phyloP scores from a whole-genome alignment of 2,329 filamentous ascomycete species.

The Davidsoniella neocaledoniae region DNA sequence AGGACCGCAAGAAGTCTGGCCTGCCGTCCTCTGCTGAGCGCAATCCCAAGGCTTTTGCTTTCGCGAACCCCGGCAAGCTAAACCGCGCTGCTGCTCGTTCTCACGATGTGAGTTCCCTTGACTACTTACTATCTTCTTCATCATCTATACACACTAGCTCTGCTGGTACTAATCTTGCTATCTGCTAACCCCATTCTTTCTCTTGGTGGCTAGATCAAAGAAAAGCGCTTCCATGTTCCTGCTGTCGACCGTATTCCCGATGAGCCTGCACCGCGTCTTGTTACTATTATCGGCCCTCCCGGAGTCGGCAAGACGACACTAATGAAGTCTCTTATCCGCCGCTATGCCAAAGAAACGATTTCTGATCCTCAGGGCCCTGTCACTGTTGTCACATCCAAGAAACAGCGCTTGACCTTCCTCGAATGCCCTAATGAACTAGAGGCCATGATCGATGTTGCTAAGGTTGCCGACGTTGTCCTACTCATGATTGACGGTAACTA shows the following conservation, averaged over 20 bases:
- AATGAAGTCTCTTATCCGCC: slow-evolving; percentile 80
- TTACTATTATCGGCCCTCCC: slow-evolving; percentile 85
- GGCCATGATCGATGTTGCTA: slow-evolving; percentile 91
- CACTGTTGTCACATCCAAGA: slow-evolving; percentile 92
- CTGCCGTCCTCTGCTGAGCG: slow-evolving; percentile 37
- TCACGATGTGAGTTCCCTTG: slow-evolving; percentile 41
- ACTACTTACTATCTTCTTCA: background rate
- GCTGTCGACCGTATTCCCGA: slow-evolving; percentile 91
- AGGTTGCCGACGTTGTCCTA: slow-evolving; percentile 91
- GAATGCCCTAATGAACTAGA: slow-evolving; percentile 96
- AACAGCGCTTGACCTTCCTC: slow-evolving; percentile 82
- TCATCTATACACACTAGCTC: background rate
- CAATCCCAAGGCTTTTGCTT: slow-evolving; percentile 85
- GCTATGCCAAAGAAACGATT: slow-evolving; percentile 92
- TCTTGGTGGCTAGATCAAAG: slow-evolving; percentile 51
- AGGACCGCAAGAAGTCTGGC: slow-evolving; percentile 58
- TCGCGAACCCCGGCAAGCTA: slow-evolving; percentile 64
- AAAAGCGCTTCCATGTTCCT: slow-evolving; percentile 90
- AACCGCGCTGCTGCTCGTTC: slow-evolving; percentile 58
- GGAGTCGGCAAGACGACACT: slow-evolving; percentile 93
- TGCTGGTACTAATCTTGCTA: background rate
- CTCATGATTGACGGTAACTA: slow-evolving; percentile 98
- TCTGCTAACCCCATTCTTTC: slow-evolving; percentile 15
- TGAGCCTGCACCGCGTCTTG: slow-evolving; percentile 82
- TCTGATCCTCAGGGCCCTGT: slow-evolving; percentile 80